A percentile compares a stretch with the other conserved stretches of the same genome.
Conservation (phyloP, 2,329 filamentous ascomycete genomes). For the Orbilia javanica region DNA sequence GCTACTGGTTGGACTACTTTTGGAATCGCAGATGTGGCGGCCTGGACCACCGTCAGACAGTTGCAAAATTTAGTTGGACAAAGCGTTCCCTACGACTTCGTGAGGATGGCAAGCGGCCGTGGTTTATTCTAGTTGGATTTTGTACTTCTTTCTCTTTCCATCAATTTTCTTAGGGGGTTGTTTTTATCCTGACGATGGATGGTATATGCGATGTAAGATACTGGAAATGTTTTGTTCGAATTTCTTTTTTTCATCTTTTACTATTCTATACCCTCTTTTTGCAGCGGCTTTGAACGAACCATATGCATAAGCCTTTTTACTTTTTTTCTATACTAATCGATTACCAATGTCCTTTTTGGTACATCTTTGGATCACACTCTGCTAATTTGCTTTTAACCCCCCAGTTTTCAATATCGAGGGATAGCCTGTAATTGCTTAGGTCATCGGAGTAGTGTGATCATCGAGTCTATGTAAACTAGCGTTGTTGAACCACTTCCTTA, state of each 20-base stretch:
- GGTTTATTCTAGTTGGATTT: constrained; percentile 66
- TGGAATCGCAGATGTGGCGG: constrained; percentile 81
- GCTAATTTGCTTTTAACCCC: neutral
- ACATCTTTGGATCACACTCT: neutral
- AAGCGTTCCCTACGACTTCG: constrained; percentile 89
- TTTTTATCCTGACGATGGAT: neutral
- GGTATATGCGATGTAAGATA: constrained; percentile 53
- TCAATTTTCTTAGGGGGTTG: neutral
- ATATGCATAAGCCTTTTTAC: neutral
- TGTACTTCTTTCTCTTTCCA: neutral
- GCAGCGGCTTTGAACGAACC: constrained; percentile 15
- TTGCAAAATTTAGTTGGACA: constrained; percentile 82
- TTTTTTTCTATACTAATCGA: neutral
- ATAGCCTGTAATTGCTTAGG: too few relatives aligned
- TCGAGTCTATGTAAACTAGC: constrained; percentile 26
- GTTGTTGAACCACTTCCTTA: neutral
- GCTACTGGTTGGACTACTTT: constrained; percentile 83
- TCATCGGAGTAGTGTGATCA: neutral
- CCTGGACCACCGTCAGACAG: constrained; percentile 87
- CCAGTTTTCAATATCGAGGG: too few relatives aligned
- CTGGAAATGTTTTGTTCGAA: neutral
- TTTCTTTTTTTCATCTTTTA: neutral
- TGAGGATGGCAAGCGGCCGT: constrained; percentile 76
- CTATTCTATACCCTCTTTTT: constrained; percentile 46
- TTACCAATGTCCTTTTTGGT: constrained; percentile 1